These are phyloP conservation scores for Coniferiporia weirii DNA, from an alignment of 1,284 basidiomycete species.

Conservation along the genomic window DNA sequence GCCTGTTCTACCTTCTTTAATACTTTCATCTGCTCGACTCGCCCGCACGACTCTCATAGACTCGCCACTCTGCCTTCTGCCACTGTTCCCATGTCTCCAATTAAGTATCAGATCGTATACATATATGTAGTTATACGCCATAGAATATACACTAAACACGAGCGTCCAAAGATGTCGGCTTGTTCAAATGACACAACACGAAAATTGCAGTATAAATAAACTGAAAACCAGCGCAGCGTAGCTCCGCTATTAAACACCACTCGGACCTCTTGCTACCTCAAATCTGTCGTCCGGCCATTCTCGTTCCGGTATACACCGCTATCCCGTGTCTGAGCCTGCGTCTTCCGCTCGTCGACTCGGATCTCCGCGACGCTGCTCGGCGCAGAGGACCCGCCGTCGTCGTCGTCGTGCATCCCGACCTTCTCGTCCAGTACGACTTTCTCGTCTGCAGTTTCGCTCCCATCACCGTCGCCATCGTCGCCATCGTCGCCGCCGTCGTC, in stretches of 20 bases:
- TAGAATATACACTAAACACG: not conserved
- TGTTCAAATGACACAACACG: too few species aligned
- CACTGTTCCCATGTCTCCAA: not conserved
- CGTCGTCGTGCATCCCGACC: conserved; percentile 13
- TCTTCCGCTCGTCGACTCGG: not conserved
- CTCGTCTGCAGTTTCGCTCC: conserved; percentile 26
- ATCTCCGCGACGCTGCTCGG: conserved; percentile 5
- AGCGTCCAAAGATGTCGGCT: not conserved
- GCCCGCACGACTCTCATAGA: not conserved
- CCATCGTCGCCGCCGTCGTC: conserved; percentile 43
- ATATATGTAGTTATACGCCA: not conserved
- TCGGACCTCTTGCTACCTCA: not conserved
- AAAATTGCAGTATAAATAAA: not conserved
- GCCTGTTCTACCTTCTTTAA: not conserved
- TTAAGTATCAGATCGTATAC: not conserved
- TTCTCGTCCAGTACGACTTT: conserved; percentile 24
- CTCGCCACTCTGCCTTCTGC: not conserved
- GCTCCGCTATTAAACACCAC: not conserved
- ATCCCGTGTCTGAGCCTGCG: not conserved
- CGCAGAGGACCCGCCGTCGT: not conserved
- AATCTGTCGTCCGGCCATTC: not conserved
- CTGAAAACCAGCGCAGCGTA: not conserved
- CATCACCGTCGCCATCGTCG: conserved; percentile 39
- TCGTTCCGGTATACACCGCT: not conserved
- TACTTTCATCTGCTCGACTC: not conserved